A percentile compares a stretch with the other conserved stretches of the same genome.
These are phyloP conservation scores for Grammothele lineata DNA, from an alignment of 768 basidiomycete genomes.

Conservation along the genomic window DNA sequence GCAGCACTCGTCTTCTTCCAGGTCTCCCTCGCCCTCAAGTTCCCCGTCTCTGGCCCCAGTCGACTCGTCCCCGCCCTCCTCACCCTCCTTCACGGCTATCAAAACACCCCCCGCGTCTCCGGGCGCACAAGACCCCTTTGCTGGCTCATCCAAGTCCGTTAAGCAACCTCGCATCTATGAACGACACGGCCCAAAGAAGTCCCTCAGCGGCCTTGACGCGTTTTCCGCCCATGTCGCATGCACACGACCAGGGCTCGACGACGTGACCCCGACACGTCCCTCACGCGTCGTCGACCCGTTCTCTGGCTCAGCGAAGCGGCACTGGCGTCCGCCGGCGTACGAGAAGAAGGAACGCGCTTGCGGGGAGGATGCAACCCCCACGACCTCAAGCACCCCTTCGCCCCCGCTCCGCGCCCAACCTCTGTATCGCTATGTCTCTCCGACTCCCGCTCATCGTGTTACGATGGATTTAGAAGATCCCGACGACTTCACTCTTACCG, in stretches of 20 bases:
- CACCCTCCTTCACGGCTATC: constrained; percentile 25
- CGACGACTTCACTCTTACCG: constrained; percentile 10
- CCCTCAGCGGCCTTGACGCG: neutral
- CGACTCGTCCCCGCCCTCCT: constrained; percentile 36
- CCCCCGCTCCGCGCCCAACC: neutral
- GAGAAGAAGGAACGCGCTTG: constrained; percentile 14
- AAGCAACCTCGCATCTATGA: constrained; percentile 43
- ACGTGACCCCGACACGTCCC: constrained; percentile 5
- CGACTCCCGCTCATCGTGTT: neutral
- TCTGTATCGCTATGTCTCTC: neutral
- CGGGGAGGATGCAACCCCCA: no score
- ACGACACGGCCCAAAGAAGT: neutral
- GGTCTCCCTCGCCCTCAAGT: constrained; percentile 5
- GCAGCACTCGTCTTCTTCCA: no score
- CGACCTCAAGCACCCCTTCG: neutral
- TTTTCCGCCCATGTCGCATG: no score
- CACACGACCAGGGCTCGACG: neutral
- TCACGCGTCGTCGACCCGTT: constrained; percentile 17
- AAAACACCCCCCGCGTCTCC: constrained; percentile 29
- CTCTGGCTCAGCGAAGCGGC: constrained; percentile 14
- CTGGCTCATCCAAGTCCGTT: constrained; percentile 50
- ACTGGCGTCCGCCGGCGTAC: constrained; percentile 17
- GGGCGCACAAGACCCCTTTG: constrained; percentile 44
- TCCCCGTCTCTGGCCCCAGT: constrained; percentile 35
- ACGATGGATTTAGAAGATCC: neutral